Evolutionary conservation across 2,329 filamentous ascomycete species (phyloP), one percentile per base, ranked within the genome.

Genomic region (Orbilia ellipsospora): DNA sequence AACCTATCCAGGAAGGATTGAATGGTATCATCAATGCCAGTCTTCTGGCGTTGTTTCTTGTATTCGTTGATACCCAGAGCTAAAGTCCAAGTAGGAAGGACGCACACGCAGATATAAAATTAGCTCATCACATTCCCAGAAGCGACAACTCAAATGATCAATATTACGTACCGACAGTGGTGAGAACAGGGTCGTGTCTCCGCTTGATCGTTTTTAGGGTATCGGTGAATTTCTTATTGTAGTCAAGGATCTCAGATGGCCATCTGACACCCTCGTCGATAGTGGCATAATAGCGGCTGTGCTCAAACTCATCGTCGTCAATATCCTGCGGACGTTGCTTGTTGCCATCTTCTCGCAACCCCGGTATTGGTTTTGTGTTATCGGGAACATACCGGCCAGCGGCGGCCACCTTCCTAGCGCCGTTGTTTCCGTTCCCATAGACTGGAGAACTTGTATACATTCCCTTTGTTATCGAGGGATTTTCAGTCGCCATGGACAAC

Each of bases 11-110:
- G 89, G 85, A 99, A 99, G 66, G 93, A 90, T 83, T 99, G 95
- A 73, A 99, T 97, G 80, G 94, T 96, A 82, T 94, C 90, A 84
- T 98, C 95, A 81, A 99, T 99, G 82, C 98, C 95, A 90, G 98
- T 95, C 64, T 95, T 90, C 86, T 99, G 95, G 77, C 93, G 89
- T 82, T 91, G 94, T 67, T 94, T 92, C 85, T 99, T 99, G 87
- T 96, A 99, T 84, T 99, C 95, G 73, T 98, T 87, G 79, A 99
- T 97, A 74, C 95, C 95, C 83, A 99, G 94, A 4, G 95, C 95
- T 80, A 69, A 59, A 23, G 55, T 42, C 20, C 20, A 40, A 44
- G 31, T 36, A 36, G 31, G 31, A 36, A 36, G 31, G 31, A 36
- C 31, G 31, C 31, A 36, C 31, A 36, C 31, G 31, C 31, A 36